Evolutionary conservation across 768 basidiomycete species (phyloP).

Genomic region (Kwoniella europaea): DNA sequence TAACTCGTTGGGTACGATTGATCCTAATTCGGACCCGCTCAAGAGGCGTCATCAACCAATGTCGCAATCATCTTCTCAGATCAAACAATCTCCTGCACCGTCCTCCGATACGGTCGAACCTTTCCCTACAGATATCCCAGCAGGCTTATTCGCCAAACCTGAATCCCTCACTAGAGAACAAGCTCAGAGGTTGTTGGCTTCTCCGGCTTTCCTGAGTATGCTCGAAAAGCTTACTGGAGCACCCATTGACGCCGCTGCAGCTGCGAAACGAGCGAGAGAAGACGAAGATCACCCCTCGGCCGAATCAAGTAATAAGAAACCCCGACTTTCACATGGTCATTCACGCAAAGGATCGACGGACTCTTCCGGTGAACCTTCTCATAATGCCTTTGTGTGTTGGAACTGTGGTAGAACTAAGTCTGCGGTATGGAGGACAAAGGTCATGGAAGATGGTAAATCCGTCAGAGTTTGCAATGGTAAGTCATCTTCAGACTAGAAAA

Average conservation of each 20-base stretch:
- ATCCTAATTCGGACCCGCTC: slow-evolving; percentile 20
- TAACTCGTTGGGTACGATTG: slow-evolving; percentile 19
- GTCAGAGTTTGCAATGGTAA: slow-evolving; percentile 56
- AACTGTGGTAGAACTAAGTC: slow-evolving; percentile 55
- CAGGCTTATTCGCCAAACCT: slow-evolving; percentile 40
- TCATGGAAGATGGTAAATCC: slow-evolving; percentile 45
- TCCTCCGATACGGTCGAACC: slow-evolving; percentile 21
- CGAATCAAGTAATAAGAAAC: slow-evolving; percentile 9
- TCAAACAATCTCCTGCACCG: slow-evolving; percentile 1
- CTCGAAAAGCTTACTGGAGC: slow-evolving; percentile 42
- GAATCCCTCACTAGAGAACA: slow-evolving; percentile 48
- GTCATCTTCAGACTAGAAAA: slow-evolving; percentile 2
- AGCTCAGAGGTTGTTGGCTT: slow-evolving; percentile 41
- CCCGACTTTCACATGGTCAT: slow-evolving; percentile 6
- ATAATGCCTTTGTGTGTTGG: slow-evolving; percentile 38
- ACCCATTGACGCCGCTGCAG: slow-evolving; percentile 20
- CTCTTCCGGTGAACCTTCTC: slow-evolving; percentile 5
- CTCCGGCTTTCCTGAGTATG: slow-evolving; percentile 46
- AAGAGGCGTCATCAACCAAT: not conserved
- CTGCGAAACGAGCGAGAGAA: slow-evolving; percentile 26
- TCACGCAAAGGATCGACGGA: slow-evolving; percentile 27
- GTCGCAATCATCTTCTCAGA: not conserved
- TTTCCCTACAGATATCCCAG: slow-evolving; percentile 41
- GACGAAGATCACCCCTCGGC: slow-evolving; percentile 23
- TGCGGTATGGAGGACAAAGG: slow-evolving; percentile 52